Base-by-base conservation (phyloP, 1,139 yeast species). In the Kluyveromyces sp. region DNA sequence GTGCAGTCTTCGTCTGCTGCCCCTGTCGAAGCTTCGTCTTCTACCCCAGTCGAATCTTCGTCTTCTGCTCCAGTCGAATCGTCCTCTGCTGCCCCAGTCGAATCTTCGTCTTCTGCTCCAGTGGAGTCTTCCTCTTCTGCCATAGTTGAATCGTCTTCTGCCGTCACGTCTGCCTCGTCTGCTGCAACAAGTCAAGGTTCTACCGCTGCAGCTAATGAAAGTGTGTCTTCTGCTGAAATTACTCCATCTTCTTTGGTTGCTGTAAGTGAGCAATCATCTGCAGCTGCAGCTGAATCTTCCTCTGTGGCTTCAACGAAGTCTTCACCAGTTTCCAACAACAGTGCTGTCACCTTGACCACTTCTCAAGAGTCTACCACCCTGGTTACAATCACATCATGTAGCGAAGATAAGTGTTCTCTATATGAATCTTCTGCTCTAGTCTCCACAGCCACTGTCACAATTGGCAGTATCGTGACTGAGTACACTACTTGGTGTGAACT, bases 401-500 rank as follows among this genome's bases (percentile, higher is more conserved):
- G 17, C 13, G 36, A 17, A 17, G 13, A 18, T n/a, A 17, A 12
- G 13, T 37, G 34, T 28, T 15, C 16, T 4, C 7, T 9, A 13
- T 25, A 17, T 4, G 33, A 37, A 15, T 25, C 19, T 13, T 8
- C n/a, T 19, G 18, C 22, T 18, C 28, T 28, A 8, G 11, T 28
- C 13, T 37, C 34, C 12, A 28, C 15, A 13, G 34, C 22, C 12
- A 40, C 43, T 6, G 36, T 15, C 8, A 39, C 43, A 17, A n/a
- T 33, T 9, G 20, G 19, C 19, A 39, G 36, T 29, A 25, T 41
- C 11, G 29, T 41, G 12, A 41, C 46, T 3, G 34, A 9, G 11
- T 41, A 41, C 34, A 44, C 44, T 8, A 42, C 43, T n/a, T 39
- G 45, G 42, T 42, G 42, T 22, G 41, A 40, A 2, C 8, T 41